phyloP scores from a whole-genome alignment of 768 basidiomycete genomes.

The Gloeopeniophorella convolvens region DNA sequence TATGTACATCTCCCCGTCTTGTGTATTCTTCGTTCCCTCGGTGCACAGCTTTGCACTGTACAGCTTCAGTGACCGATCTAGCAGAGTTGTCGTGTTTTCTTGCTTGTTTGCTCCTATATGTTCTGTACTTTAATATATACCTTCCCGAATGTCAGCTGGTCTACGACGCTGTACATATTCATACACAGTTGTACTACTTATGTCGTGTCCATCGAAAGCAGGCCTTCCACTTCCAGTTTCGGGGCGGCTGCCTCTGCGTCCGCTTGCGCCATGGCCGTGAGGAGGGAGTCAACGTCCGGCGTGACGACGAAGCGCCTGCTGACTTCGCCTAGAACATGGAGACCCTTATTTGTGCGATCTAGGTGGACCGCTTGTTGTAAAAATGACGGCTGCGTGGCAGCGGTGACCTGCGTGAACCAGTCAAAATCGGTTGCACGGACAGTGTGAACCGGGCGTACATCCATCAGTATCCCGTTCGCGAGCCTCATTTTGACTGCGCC shows the following conservation, averaged over 20 bases:
- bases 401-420: conserved; percentile 49
- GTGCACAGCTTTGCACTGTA: neutral
- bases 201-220: conserved; percentile 50
- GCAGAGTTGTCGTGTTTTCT: neutral
- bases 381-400: conserved; percentile 81
- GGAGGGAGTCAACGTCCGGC: conserved; percentile 72
- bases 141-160: neutral
- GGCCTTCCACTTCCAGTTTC: conserved; percentile 35
- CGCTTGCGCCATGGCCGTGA: conserved; percentile 55
- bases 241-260: conserved; percentile 32
- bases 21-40: no score
- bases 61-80: neutral
- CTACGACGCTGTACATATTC: neutral
- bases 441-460: conserved; percentile 44
- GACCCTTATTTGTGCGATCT: conserved; percentile 48
- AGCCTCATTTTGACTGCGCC: conserved; percentile 85
- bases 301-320: conserved; percentile 80
- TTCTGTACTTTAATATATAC: neutral
- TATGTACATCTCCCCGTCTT: neutral
- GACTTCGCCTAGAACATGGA: conserved; percentile 79
- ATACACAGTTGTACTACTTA: conserved; percentile 15
- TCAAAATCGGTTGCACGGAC: conserved; percentile 1
- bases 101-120: neutral
- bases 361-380: conserved; percentile 81
- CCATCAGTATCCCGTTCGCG: conserved; percentile 71